Evolutionary conservation across 2,329 filamentous ascomycete genomes (phyloP), one percentile per base, ranked within the genome.

Genomic region (Pseudogymnoascus sp.): DNA sequence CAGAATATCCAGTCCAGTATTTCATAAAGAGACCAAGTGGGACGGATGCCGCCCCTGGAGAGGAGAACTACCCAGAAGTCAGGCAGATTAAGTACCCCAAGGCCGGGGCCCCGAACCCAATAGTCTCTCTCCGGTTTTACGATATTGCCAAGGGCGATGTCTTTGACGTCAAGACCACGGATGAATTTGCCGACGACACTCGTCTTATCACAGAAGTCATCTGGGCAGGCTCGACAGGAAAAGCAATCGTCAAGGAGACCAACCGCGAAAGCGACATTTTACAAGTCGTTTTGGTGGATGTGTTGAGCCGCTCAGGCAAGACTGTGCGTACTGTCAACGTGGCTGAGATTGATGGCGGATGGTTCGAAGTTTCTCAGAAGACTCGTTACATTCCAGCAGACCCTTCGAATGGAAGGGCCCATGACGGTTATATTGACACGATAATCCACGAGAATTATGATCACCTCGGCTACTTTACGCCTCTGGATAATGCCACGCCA

Each of bases 1-100:
- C 93, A 0, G 91, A 93, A 67, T 99, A 91, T 70, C 92, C 93
- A 1, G 84, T 99, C 7, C 89, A 97, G 71, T 99, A 96, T 79
- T 99, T 95, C 75, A 79, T 97, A 65, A 91, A 90, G 23, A 83
- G 91, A 46, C 93, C 95, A 1, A 96, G 90, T 68, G 91, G 91
- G 25, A 82, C 84, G 59, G 67, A 81, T 59, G 87, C 91, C 3
- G 75, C 79, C 7, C 77, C 82, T 1, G 92, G 91, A 18, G 84
- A 96, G 68, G 92, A 97, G 73, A 87, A 85, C 61, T 99, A 99
- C 72, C 95, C 95, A 0, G 93, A 97, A 72, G 87, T 93, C 37
- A 85, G 89, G 67, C 80, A 92, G 69, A 96, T 99, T 83, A 99
- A 99, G 76, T 99, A 99, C 71, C 96, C 95, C 59, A 97, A 97